These are phyloP conservation scores for Fragaria nilgerrensis DNA, from an alignment of 306 rosid genomes.

Conservation along the genomic window DNA sequence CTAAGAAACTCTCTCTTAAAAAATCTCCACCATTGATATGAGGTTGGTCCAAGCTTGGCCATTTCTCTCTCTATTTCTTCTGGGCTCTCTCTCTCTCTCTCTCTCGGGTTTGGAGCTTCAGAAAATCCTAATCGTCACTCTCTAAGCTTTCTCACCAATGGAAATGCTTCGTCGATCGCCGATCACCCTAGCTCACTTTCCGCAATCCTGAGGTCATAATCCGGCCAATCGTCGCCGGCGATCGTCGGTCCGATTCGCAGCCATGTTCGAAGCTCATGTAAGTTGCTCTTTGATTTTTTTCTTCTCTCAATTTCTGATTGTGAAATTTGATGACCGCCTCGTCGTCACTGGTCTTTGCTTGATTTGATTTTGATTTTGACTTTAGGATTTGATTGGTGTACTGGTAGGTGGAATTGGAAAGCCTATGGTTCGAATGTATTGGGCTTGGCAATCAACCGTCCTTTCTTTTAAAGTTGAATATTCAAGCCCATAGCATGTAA, in stretches of 20 bases:
- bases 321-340: neutral
- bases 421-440: too few species aligned
- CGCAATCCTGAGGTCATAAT: conserved; percentile 26
- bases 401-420: too few species aligned
- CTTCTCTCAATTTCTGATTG: neutral
- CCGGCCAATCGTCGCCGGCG: conserved; percentile 14
- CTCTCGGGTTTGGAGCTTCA: conserved; percentile 5
- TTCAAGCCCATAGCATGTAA: too few species aligned
- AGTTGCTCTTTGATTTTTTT: conserved; percentile 19
- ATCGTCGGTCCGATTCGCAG: conserved; percentile 29
- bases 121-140: neutral
- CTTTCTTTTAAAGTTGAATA: too few species aligned
- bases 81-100: neutral
- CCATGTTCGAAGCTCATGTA: conserved; percentile 98
- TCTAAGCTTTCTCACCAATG: conserved; percentile 5
- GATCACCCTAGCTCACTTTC: conserved; percentile 18
- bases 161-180: conserved; percentile 18
- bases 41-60: too few species aligned
- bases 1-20: too few species aligned
- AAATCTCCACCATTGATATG: too few species aligned
- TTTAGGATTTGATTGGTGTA: too few species aligned
- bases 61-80: too few species aligned
- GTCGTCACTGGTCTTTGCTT: neutral
- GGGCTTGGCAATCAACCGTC: too few species aligned
- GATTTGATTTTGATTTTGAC: neutral